phyloP scores from a whole-genome alignment of 2,329 filamentous ascomycete species.

The Fonsecaea pedrosoi region DNA sequence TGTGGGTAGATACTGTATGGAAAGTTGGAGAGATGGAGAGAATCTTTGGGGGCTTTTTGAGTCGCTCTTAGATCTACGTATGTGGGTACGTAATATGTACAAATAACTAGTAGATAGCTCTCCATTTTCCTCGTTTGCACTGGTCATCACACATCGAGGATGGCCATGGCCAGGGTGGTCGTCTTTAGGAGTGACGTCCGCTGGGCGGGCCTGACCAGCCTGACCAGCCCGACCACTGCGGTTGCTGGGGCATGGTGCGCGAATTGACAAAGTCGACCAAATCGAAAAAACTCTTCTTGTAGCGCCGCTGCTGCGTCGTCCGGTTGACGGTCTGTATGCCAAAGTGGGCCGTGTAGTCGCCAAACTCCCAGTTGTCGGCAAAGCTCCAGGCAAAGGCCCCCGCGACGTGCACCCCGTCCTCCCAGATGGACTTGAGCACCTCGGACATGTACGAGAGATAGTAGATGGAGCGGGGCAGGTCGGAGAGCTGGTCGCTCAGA shows the following conservation, averaged over 20 bases:
- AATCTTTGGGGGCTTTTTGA: too few relatives aligned
- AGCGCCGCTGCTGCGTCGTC: constrained; percentile 58
- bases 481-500: constrained; percentile 60
- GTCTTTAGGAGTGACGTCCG: background rate
- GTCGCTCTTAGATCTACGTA: too few relatives aligned
- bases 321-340: constrained; percentile 64
- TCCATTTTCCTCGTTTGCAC: too few relatives aligned
- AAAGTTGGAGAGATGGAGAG: too few relatives aligned
- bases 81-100: too few relatives aligned
- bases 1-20: too few relatives aligned
- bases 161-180: too few relatives aligned
- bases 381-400: constrained; percentile 63
- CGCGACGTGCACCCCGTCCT: constrained; percentile 62
- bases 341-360: constrained; percentile 56
- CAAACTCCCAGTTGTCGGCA: constrained; percentile 55
- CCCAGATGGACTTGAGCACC: constrained; percentile 61
- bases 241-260: constrained; percentile 14
- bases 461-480: constrained; percentile 61
- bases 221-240: background rate
- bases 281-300: constrained; percentile 67
- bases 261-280: constrained; percentile 59
- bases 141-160: too few relatives aligned
- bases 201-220: too few relatives aligned
- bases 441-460: constrained; percentile 63
- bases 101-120: too few relatives aligned